Evolutionary conservation across 306 rosid species (phyloP).

Genomic region (Malus orientalis): DNA sequence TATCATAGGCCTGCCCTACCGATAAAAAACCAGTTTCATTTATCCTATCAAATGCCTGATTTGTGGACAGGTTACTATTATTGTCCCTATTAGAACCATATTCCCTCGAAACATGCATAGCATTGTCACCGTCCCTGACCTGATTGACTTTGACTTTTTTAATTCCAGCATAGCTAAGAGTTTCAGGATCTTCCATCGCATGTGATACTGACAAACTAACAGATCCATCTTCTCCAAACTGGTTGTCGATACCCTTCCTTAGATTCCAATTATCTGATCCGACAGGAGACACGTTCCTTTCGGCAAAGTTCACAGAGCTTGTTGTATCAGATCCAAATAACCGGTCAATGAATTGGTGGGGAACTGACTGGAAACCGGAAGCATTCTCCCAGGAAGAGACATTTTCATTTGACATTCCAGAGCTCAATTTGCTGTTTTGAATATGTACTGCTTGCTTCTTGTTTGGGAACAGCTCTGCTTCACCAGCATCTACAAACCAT

Average conservation of each 20-base stretch:
- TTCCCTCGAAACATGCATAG: constrained; percentile 22
- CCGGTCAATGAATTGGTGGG: constrained; percentile 46
- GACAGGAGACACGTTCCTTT: constrained; percentile 42
- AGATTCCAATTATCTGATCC: constrained; percentile 41
- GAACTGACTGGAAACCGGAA: constrained; percentile 45
- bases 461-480: constrained; percentile 52
- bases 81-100: constrained; percentile 30
- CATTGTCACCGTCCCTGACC: constrained; percentile 40
- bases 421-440: constrained; percentile 48
- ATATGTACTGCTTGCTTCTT: constrained; percentile 65
- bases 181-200: constrained; percentile 51
- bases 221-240: constrained; percentile 40
- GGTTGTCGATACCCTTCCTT: constrained; percentile 43
- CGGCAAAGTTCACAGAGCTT: constrained; percentile 38
- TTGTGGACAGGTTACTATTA: constrained; percentile 31
- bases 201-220: constrained; percentile 60
- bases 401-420: constrained; percentile 43
- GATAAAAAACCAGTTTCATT: constrained; percentile 33
- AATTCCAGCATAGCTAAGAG: constrained; percentile 42
- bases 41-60: constrained; percentile 35
- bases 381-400: constrained; percentile 59
- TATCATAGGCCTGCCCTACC: constrained; percentile 43
- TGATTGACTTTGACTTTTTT: constrained; percentile 51
- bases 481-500: constrained; percentile 66
- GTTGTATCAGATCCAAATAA: constrained; percentile 55